phyloP scores from a whole-genome alignment of 2,329 filamentous ascomycete species.

The Aspergillus floridensis region DNA sequence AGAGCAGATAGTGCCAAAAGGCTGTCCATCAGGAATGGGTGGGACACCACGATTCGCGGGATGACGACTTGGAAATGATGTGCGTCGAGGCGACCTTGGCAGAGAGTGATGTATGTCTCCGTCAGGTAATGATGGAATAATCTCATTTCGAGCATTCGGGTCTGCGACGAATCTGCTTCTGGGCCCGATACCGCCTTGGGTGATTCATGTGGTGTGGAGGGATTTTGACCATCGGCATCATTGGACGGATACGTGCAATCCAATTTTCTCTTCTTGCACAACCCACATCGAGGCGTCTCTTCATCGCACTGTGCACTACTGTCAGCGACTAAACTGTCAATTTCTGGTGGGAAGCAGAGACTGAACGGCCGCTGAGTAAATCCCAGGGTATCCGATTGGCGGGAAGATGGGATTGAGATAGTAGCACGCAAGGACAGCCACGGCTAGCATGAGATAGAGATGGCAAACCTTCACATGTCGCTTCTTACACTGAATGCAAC shows the following conservation, averaged over 20 bases:
- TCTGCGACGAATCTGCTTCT: slow-evolving; percentile 17
- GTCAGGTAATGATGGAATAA: slow-evolving; percentile 41
- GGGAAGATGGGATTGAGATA: not conserved
- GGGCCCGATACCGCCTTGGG: slow-evolving; percentile 7
- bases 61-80: slow-evolving; percentile 35
- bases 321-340: not conserved
- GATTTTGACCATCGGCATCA: slow-evolving; percentile 26
- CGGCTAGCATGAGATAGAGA: not conserved
- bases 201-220: slow-evolving; percentile 21
- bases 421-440: not conserved
- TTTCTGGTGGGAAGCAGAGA: not conserved
- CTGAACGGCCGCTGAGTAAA: not conserved
- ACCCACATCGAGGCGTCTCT: slow-evolving; percentile 32
- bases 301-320: slow-evolving; percentile 36
- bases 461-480: slow-evolving; percentile 39
- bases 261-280: slow-evolving; percentile 38
- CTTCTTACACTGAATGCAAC: slow-evolving; percentile 40
- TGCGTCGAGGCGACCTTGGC: slow-evolving; percentile 29
- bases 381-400: slow-evolving; percentile 1
- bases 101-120: slow-evolving; percentile 35
- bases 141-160: slow-evolving; percentile 35
- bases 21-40: slow-evolving; percentile 46
- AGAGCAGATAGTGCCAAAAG: slow-evolving; percentile 46
- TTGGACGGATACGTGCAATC: slow-evolving; percentile 35
- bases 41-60: slow-evolving; percentile 40